phyloP scores from a whole-genome alignment of 805 yeast genomes.

The Brettanomyces naardenensis region DNA sequence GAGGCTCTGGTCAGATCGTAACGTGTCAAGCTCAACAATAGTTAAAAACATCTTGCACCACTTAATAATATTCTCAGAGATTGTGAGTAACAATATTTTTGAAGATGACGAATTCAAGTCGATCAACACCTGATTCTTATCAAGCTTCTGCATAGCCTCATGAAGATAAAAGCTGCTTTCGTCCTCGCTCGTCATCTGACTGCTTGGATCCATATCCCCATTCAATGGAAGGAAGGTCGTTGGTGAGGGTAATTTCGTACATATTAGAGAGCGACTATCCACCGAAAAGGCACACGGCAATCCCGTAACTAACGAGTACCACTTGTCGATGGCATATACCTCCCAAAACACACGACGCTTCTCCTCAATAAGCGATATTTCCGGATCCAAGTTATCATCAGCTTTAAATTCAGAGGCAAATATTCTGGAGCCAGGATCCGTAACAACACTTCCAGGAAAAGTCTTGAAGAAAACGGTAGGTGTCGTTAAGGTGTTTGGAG shows the following conservation, averaged over 20 bases:
- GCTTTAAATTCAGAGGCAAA: constrained; percentile 6
- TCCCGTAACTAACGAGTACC: constrained; percentile 25
- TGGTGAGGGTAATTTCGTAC: constrained; percentile 25
- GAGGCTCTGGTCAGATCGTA: constrained; percentile 14
- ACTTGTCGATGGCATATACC: constrained; percentile 22
- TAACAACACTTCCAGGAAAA: constrained; percentile 6
- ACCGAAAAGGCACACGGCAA: constrained; percentile 23
- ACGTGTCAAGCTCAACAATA: constrained; percentile 20
- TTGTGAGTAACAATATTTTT: constrained; percentile 19
- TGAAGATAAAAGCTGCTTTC: constrained; percentile 17
- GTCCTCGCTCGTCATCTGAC: constrained; percentile 4
- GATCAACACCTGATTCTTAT: constrained; percentile 19
- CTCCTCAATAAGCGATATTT: constrained; percentile 22
- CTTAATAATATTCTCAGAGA: constrained; percentile 24
- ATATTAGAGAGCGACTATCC: constrained; percentile 19
- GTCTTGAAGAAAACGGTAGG: constrained; percentile 13
- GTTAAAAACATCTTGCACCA: constrained; percentile 26
- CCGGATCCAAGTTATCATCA: constrained; percentile 19
- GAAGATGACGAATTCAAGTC: constrained; percentile 22
- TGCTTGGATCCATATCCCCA: constrained; percentile 1
- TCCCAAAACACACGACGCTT: constrained; percentile 26
- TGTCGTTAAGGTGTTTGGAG: constrained; percentile 11
- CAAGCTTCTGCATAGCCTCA: constrained; percentile 24
- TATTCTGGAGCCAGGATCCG: not conserved
- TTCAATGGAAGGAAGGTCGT: constrained; percentile 16